These are phyloP conservation scores for Lasiodiplodia sp. DNA, from an alignment of 2,329 filamentous ascomycete genomes.

Conservation along the genomic window DNA sequence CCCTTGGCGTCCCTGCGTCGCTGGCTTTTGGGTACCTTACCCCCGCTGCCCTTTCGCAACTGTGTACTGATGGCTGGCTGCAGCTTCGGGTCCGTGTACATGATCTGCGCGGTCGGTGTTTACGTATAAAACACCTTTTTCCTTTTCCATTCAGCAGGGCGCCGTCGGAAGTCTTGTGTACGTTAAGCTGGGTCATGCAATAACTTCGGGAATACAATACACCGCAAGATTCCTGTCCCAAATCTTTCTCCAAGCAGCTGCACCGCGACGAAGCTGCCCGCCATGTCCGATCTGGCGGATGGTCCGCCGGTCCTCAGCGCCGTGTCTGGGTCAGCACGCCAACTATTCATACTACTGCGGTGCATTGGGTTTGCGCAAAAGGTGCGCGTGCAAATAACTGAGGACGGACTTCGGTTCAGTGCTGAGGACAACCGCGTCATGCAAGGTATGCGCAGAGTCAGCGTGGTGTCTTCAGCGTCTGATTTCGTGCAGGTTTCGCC, in stretches of 20 bases:
- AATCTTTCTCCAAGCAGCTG: conserved; percentile 5
- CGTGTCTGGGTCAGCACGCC: conserved; percentile 78
- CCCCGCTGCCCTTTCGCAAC: conserved; percentile 10
- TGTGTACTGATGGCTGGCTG: conserved; percentile 29
- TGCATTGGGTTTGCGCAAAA: conserved; percentile 68
- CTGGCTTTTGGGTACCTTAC: conserved; percentile 78
- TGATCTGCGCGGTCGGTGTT: conserved; percentile 98
- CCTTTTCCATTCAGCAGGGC: conserved; percentile 35
- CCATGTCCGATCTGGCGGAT: conserved; percentile 29
- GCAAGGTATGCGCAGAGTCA: conserved; percentile 68
- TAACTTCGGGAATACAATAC: conserved; percentile 38
- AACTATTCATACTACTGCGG: conserved; percentile 71
- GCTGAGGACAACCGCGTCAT: conserved; percentile 89
- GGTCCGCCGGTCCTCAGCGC: conserved; percentile 71
- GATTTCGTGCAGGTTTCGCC: conserved; percentile 64
- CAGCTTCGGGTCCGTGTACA: conserved; percentile 94
- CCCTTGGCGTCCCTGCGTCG: conserved; percentile 86
- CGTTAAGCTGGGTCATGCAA: conserved; percentile 44
- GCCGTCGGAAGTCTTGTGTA: conserved; percentile 45
- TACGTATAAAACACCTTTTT: conserved; percentile 74
- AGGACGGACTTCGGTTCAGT: conserved; percentile 84
- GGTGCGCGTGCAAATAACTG: conserved; percentile 77
- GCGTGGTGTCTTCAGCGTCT: conserved; percentile 1
- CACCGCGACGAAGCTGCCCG: not conserved
- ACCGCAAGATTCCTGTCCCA: conserved; percentile 30